Evolutionary conservation across 2,329 filamentous ascomycete genomes (phyloP).

Genomic region (Pseudocercospora crystallina): DNA sequence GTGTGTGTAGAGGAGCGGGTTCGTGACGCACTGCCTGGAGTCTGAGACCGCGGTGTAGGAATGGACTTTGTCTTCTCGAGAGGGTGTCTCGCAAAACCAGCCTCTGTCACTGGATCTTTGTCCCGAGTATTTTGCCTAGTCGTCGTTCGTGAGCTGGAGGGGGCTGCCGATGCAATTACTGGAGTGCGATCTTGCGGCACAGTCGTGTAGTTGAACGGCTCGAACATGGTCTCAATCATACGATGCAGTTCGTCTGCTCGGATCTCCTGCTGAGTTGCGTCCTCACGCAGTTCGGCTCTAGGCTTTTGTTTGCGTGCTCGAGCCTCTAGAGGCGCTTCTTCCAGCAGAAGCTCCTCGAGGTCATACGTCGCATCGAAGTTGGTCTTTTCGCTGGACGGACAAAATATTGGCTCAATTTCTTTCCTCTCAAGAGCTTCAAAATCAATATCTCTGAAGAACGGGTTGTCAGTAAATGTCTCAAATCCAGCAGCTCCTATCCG

Average conservation of each 20-base stretch:
- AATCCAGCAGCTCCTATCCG: conserved; percentile 82
- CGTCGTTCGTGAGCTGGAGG: conserved; percentile 8
- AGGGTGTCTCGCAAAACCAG: conserved; percentile 9
- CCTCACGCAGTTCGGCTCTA: conserved; percentile 83
- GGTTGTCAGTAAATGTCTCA: conserved; percentile 80
- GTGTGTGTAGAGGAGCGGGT: conserved; percentile 48
- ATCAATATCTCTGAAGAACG: conserved; percentile 84
- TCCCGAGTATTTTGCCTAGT: conserved; percentile 20
- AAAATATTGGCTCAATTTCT: conserved; percentile 85
- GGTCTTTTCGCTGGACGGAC: conserved; percentile 93
- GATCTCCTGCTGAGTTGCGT: conserved; percentile 93
- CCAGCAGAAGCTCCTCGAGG: conserved; percentile 85
- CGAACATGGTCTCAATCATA: conserved; percentile 91
- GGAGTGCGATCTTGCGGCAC: conserved; percentile 68
- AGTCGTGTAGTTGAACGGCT: conserved; percentile 90
- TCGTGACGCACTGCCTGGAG: conserved; percentile 38
- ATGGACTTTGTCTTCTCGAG: conserved; percentile 25
- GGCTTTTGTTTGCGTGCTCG: conserved; percentile 91
- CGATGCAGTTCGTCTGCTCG: conserved; percentile 89
- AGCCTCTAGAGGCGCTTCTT: conserved; percentile 93
- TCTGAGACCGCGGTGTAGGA: conserved; percentile 38
- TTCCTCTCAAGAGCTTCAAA: conserved; percentile 83
- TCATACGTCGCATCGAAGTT: conserved; percentile 99
- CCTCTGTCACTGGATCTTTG: conserved; percentile 3
- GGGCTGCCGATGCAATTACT: conserved; percentile 10